phyloP scores from a whole-genome alignment of 768 basidiomycete species.

The Suillus variegatus region DNA sequence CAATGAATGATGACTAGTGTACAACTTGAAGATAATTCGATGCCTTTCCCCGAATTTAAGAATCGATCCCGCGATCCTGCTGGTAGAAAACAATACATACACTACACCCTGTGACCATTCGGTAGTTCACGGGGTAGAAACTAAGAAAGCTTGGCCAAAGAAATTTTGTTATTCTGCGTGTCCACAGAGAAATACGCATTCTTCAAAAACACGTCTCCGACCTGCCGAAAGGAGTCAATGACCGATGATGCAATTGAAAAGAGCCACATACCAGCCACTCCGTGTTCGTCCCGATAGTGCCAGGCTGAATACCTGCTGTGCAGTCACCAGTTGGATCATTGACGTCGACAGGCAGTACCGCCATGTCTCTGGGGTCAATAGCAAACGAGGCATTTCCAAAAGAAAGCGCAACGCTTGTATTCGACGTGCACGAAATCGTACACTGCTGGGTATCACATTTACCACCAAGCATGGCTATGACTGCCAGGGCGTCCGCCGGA shows the following conservation, averaged over 20 bases:
- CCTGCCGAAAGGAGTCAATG: conserved; percentile 19
- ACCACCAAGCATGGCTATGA: conserved; percentile 64
- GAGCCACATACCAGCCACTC: conserved; percentile 65
- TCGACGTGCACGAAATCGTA: conserved; percentile 67
- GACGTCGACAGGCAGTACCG: conserved; percentile 52
- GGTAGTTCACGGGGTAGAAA: conserved; percentile 27
- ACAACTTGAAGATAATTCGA: neutral
- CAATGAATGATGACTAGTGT: conserved; percentile 3
- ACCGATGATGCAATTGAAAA: neutral
- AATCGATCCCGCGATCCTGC: conserved; percentile 15
- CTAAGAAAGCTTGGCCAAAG: conserved; percentile 50
- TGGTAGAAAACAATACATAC: neutral
- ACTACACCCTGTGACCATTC: neutral
- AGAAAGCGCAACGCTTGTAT: conserved; percentile 50
- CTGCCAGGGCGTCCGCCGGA: conserved; percentile 49
- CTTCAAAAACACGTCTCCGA: conserved; percentile 78
- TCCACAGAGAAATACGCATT: conserved; percentile 74
- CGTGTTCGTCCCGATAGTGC: conserved; percentile 54
- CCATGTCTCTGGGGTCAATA: conserved; percentile 68
- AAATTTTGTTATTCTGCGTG: conserved; percentile 55
- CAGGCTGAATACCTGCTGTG: conserved; percentile 67
- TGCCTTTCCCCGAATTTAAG: neutral
- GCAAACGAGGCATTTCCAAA: conserved; percentile 60
- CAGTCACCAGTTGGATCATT: conserved; percentile 63
- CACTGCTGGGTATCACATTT: conserved; percentile 48